Evolutionary conservation across 352 stramenopile genomes (phyloP).

Genomic region (Pythium periplocum): DNA sequence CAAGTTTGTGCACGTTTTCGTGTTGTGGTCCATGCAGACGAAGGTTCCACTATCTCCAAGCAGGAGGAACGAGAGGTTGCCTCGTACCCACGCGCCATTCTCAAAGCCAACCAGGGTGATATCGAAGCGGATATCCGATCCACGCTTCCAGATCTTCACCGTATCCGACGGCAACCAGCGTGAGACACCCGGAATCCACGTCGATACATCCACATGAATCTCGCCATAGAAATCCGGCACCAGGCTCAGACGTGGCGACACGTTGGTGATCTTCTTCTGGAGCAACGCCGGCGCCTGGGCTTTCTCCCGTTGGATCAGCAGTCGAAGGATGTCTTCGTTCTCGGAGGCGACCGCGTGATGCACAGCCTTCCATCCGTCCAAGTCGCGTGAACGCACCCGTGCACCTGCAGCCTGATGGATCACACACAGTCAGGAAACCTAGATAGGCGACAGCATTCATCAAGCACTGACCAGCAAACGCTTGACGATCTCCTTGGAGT

Average conservation of each 20-base stretch:
- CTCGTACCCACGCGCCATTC: conserved; percentile 53
- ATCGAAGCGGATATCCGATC: conserved; percentile 52
- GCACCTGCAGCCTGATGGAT: conserved; percentile 38
- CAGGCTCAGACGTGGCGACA: conserved; percentile 34
- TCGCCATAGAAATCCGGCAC: conserved; percentile 66
- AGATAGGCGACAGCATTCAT: not conserved
- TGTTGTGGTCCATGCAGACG: conserved; percentile 52
- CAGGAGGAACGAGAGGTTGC: conserved; percentile 58
- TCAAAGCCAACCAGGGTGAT: conserved; percentile 64
- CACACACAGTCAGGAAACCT: conserved; percentile 3
- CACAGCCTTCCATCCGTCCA: conserved; percentile 55
- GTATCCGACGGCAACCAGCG: conserved; percentile 66
- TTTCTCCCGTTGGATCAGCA: conserved; percentile 58
- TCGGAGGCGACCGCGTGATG: conserved; percentile 53
- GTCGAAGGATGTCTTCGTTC: conserved; percentile 52
- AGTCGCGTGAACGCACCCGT: conserved; percentile 56
- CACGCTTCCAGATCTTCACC: conserved; percentile 73
- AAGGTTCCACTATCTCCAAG: conserved; percentile 35
- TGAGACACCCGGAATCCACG: conserved; percentile 67
- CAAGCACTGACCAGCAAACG: conserved; percentile 36
- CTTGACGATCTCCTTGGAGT: conserved; percentile 49
- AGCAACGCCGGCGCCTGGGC: conserved; percentile 45
- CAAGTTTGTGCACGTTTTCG: conserved; percentile 38
- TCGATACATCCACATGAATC: conserved; percentile 59
- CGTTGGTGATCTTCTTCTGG: conserved; percentile 41